These are phyloP conservation scores for Fusarium staphyleae DNA, from an alignment of 2,329 filamentous ascomycete species.

Conservation along the genomic window DNA sequence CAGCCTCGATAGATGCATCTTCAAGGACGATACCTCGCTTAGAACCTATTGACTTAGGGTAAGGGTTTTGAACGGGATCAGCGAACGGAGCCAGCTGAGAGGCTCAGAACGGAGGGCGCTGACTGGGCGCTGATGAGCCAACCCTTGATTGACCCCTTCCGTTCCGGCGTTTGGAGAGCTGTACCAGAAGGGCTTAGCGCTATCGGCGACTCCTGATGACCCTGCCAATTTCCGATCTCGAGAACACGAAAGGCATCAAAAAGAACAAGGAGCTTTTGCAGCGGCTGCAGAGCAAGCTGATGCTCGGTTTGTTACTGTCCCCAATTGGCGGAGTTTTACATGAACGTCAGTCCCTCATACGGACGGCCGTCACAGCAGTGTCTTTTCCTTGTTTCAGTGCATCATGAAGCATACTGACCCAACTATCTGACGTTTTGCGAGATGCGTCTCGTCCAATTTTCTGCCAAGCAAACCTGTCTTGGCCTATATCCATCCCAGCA, in stretches of 20 bases:
- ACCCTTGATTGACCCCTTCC: constrained; percentile 5
- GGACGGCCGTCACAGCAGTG: not conserved
- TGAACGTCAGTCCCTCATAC: no score
- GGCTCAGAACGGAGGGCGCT: not conserved
- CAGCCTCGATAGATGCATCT: constrained; percentile 5
- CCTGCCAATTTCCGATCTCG: constrained; percentile 39
- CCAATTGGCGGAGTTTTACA: no score
- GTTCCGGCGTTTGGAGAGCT: constrained; percentile 29
- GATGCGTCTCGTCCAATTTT: not conserved
- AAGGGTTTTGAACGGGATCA: constrained; percentile 12
- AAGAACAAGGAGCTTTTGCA: not conserved
- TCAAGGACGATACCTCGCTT: not conserved
- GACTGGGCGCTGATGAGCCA: not conserved
- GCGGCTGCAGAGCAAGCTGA: no score
- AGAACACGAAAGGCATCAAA: constrained; percentile 13
- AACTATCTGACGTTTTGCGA: constrained; percentile 1
- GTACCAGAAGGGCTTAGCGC: constrained; percentile 22
- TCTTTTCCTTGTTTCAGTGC: not conserved
- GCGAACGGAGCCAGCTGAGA: constrained; percentile 13
- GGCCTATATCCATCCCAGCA: not conserved
- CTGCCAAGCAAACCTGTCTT: not conserved
- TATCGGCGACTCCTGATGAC: constrained; percentile 39
- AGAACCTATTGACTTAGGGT: not conserved
- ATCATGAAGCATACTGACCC: not conserved
- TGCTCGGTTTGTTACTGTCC: no score